These are phyloP conservation scores for Clavispora phyllophila DNA, from an alignment of 805 yeast species.

Conservation along the genomic window DNA sequence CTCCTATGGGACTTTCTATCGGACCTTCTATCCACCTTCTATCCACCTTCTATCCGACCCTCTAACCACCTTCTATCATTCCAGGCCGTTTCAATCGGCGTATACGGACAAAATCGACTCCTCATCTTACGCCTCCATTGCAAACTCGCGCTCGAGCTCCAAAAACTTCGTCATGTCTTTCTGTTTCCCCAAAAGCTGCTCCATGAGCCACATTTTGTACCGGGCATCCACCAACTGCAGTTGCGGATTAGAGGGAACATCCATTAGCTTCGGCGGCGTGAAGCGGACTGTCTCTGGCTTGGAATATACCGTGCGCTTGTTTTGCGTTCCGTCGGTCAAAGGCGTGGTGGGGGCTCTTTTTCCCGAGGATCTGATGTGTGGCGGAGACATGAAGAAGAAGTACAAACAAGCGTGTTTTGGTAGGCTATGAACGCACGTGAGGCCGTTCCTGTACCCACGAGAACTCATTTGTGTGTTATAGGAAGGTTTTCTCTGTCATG, in stretches of 20 bases:
- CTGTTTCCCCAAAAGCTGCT: conserved; percentile 17
- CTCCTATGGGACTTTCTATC: no score
- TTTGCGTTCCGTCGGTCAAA: conserved; percentile 21
- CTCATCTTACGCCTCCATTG: no score
- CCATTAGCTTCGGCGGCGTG: neutral
- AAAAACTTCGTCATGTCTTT: conserved; percentile 24
- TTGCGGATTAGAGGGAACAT: conserved; percentile 1
- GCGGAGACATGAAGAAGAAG: neutral
- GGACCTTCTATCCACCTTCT: no score
- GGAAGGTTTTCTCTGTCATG: no score
- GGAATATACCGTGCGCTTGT: conserved; percentile 13
- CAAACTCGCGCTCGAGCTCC: conserved; percentile 26
- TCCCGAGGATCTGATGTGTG: neutral
- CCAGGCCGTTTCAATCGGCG: no score
- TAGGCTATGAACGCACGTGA: neutral
- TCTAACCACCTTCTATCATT: no score
- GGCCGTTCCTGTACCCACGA: no score
- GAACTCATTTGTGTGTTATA: no score
- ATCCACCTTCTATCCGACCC: no score
- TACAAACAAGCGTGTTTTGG: no score
- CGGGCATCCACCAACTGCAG: conserved; percentile 16
- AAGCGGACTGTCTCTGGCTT: conserved; percentile 5
- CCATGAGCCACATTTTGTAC: conserved; percentile 30
- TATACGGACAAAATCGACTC: no score
- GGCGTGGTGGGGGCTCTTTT: conserved; percentile 37